Evolutionary conservation across 371 early-diverging fungal genomes (phyloP).

Genomic region (Lichtheimia hyalospora): DNA sequence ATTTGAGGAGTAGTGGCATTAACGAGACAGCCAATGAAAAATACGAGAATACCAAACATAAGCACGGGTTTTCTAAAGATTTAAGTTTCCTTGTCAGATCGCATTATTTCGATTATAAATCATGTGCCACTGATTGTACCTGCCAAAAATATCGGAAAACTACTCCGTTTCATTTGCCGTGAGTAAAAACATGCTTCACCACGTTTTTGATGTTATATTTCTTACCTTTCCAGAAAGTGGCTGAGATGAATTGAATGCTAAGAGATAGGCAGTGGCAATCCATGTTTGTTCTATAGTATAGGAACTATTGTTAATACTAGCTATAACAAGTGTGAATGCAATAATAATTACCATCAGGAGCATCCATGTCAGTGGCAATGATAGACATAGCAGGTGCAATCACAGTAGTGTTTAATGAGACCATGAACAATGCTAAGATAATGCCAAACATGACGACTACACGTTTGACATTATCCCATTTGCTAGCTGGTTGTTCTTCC

Average conservation of each 20-base stretch:
- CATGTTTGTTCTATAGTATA: constrained; percentile 16
- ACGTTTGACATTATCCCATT: not conserved
- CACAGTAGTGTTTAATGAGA: constrained; percentile 75
- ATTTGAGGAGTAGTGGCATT: constrained; percentile 70
- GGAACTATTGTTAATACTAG: no score
- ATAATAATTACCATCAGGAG: not conserved
- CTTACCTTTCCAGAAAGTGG: constrained; percentile 59
- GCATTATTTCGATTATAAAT: constrained; percentile 20
- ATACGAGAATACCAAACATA: constrained; percentile 7
- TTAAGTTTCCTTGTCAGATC: no score
- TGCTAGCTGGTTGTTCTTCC: not conserved
- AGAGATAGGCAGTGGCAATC: constrained; percentile 41
- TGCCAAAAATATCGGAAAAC: constrained; percentile 41
- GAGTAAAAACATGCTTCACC: not conserved
- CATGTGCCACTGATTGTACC: constrained; percentile 29
- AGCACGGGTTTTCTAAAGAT: constrained; percentile 24
- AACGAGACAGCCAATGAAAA: constrained; percentile 49
- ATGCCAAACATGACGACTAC: constrained; percentile 17
- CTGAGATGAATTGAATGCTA: constrained; percentile 56
- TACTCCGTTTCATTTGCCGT: constrained; percentile 4
- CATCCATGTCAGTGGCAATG: constrained; percentile 15
- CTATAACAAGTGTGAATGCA: no score
- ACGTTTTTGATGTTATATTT: not conserved
- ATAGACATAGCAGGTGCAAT: constrained; percentile 51
- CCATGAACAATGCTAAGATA: constrained; percentile 65